Evolutionary conservation across 768 basidiomycete species (phyloP), one percentile per base, ranked within the genome.

Genomic region (Naganishia vaughanmartiniae): DNA sequence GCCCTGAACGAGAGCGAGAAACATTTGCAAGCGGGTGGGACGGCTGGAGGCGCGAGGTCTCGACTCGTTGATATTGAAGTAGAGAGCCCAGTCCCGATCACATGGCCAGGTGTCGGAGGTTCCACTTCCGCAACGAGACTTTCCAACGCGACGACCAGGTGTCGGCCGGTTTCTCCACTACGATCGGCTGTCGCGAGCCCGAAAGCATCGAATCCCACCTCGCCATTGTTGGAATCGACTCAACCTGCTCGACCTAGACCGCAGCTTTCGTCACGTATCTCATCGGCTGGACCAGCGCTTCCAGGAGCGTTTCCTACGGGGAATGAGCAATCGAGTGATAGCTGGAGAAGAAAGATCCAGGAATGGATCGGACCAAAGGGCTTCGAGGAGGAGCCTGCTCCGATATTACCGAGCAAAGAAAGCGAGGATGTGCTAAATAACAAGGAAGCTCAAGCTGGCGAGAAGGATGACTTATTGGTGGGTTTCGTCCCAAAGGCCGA

Each of bases 351-450:
- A 48, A 71, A 71, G 65, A 71, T 71, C 21, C 53, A 67, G 14
- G 70, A 71, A 10, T 71, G 70, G 70, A 65, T 71, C 24, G 65
- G 70, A 26, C 70, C 70, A 30, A 66, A 46, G 28, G 60, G 60
- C 9, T 45, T 63, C 6, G 60, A 63, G 11, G 48, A 63, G 39
- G 39, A 1, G 24, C 15, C 36, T 42, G 36, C 24, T 1, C n/a
- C 34, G 10, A 12, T 42, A 26, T 26, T 24, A 19, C 4, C 30
- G 6, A 42, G 24, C 19, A 45, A 45, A 24, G 26, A 46, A 36
- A 42, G 28, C 24, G 60, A 12, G 10, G 36, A 45, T 15, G 39
- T 46, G n/a, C 24, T 5, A 26, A 19, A 63, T 24, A 26, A 46
- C 5, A 45, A 28, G n/a, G 4, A n/a, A n/a, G 3, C 48, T n/a